Conservation (phyloP, 129 eudicot species). For the Flaveria sonorensis region DNA sequence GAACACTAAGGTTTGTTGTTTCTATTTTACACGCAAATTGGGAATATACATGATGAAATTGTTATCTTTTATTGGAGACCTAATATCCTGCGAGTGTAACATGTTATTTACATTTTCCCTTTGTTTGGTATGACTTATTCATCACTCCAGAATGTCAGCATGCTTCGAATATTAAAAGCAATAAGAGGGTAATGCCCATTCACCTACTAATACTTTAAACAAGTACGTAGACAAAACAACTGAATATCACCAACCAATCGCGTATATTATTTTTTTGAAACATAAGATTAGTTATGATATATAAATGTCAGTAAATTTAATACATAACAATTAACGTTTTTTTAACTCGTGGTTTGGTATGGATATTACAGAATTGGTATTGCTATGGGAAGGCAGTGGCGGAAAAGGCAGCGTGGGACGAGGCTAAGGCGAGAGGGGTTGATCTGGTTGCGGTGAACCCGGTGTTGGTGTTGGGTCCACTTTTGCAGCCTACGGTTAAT, state of each 20-base stretch:
- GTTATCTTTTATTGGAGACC: neutral
- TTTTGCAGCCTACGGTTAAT: conserved; percentile 76
- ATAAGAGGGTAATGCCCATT: neutral
- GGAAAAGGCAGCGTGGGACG: conserved; percentile 89
- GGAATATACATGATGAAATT: too few relatives aligned
- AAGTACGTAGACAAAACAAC: neutral
- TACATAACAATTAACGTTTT: neutral
- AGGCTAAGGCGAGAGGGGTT: conserved; percentile 78
- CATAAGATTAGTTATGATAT: neutral
- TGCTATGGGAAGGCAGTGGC: conserved; percentile 99
- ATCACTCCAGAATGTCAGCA: conserved; percentile 9
- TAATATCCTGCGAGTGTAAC: conserved; percentile 9
- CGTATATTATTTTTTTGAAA: neutral
- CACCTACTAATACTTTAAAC: conserved; percentile 24
- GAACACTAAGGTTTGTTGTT: conserved; percentile 71
- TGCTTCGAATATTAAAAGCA: neutral
- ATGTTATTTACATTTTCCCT: conserved; percentile 17
- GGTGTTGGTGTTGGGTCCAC: conserved; percentile 82
- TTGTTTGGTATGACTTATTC: conserved; percentile 29
- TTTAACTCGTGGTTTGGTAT: neutral
- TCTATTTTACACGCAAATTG: neutral
- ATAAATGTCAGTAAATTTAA: neutral
- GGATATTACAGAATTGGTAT: conserved; percentile 72
- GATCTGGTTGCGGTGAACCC: conserved; percentile 83
- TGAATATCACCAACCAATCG: neutral